Conservation (phyloP, 768 basidiomycete genomes). For the Serendipita sp. region DNA sequence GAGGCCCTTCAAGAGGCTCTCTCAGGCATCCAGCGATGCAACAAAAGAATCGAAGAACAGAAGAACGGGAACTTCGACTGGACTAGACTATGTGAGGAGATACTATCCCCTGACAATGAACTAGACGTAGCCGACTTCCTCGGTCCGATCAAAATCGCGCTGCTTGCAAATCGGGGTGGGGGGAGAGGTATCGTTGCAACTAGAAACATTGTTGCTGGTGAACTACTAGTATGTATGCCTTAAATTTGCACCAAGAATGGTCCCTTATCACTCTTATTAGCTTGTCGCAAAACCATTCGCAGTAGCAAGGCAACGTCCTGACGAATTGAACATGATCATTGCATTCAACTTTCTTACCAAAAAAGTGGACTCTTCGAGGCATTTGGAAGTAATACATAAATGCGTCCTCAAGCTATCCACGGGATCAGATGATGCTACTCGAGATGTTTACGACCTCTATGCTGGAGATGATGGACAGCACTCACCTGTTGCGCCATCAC, state of each 20-base stretch:
- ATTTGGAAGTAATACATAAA: slow-evolving; percentile 15
- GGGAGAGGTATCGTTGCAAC: slow-evolving; percentile 18
- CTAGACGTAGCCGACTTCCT: slow-evolving; percentile 17
- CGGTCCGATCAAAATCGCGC: slow-evolving; percentile 13
- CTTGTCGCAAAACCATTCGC: slow-evolving; percentile 18
- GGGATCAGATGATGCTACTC: slow-evolving; percentile 9
- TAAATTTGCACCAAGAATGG: no score
- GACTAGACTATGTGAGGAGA: slow-evolving; percentile 13
- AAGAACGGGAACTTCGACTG: slow-evolving; percentile 16
- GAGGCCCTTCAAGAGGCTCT: slow-evolving; percentile 8
- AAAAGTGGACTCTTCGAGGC: slow-evolving; percentile 4
- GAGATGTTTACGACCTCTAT: background rate
- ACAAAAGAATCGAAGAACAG: slow-evolving; percentile 14
- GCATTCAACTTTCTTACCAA: slow-evolving; percentile 13
- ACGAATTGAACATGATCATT: slow-evolving; percentile 13
- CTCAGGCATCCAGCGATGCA: slow-evolving; percentile 13
- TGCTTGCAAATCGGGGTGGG: slow-evolving; percentile 13
- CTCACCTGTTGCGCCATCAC: background rate
- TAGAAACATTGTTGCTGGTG: slow-evolving; percentile 15
- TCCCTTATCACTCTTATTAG: background rate
- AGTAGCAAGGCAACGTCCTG: slow-evolving; percentile 8
- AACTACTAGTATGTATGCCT: slow-evolving; percentile 16
- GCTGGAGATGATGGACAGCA: background rate
- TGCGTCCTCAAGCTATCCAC: no score
- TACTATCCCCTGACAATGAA: slow-evolving; percentile 8